Percentiles rank a stretch among this genome's conserved stretches.
Conservation (phyloP, 768 basidiomycete genomes). For the Termitomyces titanicus region DNA sequence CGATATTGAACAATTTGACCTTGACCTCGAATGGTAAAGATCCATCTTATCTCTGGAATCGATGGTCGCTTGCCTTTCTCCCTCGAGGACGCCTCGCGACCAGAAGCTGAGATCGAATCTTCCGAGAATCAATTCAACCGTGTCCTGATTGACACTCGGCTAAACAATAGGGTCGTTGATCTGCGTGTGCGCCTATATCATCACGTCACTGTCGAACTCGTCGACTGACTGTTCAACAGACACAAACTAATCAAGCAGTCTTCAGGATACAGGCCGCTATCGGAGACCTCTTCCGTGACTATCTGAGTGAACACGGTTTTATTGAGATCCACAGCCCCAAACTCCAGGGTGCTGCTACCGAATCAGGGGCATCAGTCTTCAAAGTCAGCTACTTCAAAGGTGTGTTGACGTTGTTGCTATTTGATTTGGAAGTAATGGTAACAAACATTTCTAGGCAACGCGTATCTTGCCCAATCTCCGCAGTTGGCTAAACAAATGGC, state of each 20-base stretch:
- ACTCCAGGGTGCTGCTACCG: slow-evolving; percentile 94
- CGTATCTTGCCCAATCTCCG: slow-evolving; percentile 94
- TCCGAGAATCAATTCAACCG: slow-evolving; percentile 64
- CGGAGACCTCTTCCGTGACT: slow-evolving; percentile 82
- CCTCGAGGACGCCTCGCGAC: slow-evolving; percentile 86
- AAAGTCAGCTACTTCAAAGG: slow-evolving; percentile 98
- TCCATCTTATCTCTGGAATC: slow-evolving; percentile 78
- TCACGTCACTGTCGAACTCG: neutral
- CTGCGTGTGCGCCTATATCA: slow-evolving; percentile 61
- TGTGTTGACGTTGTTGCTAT: slow-evolving; percentile 17
- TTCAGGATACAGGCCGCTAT: slow-evolving; percentile 92
- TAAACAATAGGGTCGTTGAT: slow-evolving; percentile 93
- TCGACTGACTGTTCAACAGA: slow-evolving; percentile 41
- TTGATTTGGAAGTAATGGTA: neutral
- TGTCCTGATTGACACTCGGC: slow-evolving; percentile 88
- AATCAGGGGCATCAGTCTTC: slow-evolving; percentile 96
- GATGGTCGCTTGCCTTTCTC: slow-evolving; percentile 85
- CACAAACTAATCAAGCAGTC: slow-evolving; percentile 92
- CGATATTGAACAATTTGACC: neutral
- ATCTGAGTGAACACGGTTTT: slow-evolving; percentile 71
- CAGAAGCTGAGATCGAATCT: slow-evolving; percentile 67
- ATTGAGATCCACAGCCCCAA: slow-evolving; percentile 98
- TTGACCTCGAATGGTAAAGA: slow-evolving; percentile 34
- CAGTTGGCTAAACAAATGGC: slow-evolving; percentile 99
- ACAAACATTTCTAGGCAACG: slow-evolving; percentile 53